Evolutionary conservation across 2,329 filamentous ascomycete species (phyloP), one percentile per base, ranked within the genome.

Genomic region (Raffaelea arxii): DNA sequence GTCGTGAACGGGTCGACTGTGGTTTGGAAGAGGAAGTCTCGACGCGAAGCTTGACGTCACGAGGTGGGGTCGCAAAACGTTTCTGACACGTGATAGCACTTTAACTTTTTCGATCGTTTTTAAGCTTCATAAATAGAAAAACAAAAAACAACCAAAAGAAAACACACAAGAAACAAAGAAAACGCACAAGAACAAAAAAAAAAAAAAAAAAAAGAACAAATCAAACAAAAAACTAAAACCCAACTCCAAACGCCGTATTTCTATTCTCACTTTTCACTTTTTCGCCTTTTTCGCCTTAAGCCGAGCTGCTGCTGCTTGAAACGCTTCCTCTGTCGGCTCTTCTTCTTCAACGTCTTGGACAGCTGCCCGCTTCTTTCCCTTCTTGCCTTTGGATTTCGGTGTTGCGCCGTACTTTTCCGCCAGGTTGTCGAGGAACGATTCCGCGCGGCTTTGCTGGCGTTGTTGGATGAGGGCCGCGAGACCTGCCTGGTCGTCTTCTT

Each of bases 331-430:
- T 0, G 74, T 74, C 2, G 77, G 74, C 58, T 78, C 74, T 14
- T 74, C 72, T 52, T 85, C 82, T 55, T 88, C 82, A 1, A 77
- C 70, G 23, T 75, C 62, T 1, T 58, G 62, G 23, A 64, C 66
- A 53, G 73, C 69, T 18, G n/a, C 12, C 23, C 52, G 52, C 39
- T 53, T 54, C 42, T 46, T 47, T n/a, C 40, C 22, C 58, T 76
- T 78, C 58, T 70, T 71, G 11, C 69, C 70, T 63, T 71, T 72
- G 0, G 60, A 54, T 50, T 70, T 68, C 44, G 59, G 56, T 43
- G 58, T 58, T 7, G 70, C 66, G 24, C 71, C 67, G 61, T 94
- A 94, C 65, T 91, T 94, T 42, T 81, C 84, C 48, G 86, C 86
- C 43, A 95, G 64, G 43, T 76, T 69, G 51, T 86, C 84, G 22